Evolutionary conservation across 306 rosid species (phyloP).

Genomic region (Corylus heterophylla): DNA sequence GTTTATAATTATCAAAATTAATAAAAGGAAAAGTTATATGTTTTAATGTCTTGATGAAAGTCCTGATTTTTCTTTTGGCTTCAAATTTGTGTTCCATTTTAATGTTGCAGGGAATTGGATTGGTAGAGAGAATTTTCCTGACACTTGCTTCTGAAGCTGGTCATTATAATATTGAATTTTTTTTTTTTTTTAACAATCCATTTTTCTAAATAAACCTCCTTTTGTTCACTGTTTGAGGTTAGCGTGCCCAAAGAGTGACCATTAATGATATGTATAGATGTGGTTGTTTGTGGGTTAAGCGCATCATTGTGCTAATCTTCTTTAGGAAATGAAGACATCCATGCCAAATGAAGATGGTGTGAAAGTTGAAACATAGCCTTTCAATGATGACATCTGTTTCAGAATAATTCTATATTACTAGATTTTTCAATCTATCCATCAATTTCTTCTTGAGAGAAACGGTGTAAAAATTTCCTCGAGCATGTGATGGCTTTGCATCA

Average conservation of each 20-base stretch:
- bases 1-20: background rate
- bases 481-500: background rate
- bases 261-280: background rate
- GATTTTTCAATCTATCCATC: background rate
- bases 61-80: background rate
- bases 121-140: background rate
- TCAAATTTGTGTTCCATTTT: background rate
- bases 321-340: background rate
- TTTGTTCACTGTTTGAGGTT: background rate
- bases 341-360: background rate
- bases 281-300: background rate
- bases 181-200: background rate
- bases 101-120: background rate
- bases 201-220: background rate
- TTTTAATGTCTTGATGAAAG: background rate
- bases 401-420: background rate
- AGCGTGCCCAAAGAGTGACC: background rate
- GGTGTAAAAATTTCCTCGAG: background rate
- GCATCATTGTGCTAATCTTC: background rate
- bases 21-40: background rate
- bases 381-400: background rate
- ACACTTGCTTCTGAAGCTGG: background rate
- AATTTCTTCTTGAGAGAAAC: background rate
- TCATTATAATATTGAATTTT: background rate
- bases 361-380: background rate